Base-by-base conservation (phyloP, 75 land plant species). In the Pinus taeda region DNA sequence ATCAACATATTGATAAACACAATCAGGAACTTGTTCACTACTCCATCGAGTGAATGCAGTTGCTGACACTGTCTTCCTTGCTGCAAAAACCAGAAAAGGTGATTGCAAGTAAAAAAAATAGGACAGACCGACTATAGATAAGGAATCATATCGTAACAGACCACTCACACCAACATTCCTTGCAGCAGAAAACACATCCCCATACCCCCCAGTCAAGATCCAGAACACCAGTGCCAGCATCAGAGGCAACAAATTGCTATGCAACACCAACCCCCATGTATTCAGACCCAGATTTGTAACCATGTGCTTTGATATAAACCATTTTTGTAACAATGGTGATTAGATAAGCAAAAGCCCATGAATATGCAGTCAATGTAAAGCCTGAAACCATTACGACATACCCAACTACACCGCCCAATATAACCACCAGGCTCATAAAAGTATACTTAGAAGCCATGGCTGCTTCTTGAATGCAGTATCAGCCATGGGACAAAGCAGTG, bases 231-330 rank as follows among this genome's bases (percentile, higher is more conserved):
- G 98, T 0, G 98, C 88, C 76, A 95, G 78, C 80, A 92, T 82
- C 79, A 95, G 76, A 2, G 98, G 92, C 29, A 93, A 70, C 37
- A 94, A 76, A 79, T 94, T 94, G 85, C 92, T 94, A 78, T 94
- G 92, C 57, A 92, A 78, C 57, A 95, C 98, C 61, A 87, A 87
- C n/a, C 98, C 98, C 98, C 98, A 95, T 22, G 98, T 95, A 77
- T 90, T 92, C 77, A 95, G 82, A 60, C 95, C 95, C 9, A 95
- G 83, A 76, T 89, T 90, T 26, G 90, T 92, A 20, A 95, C 98
- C 78, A 95, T 92, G 76, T 95, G 98, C 73, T n/a, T 95, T 95
- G 77, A 95, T 90, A 63, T 95, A 95, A 62, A 95, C 98, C 92
- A 95, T 93, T 79, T 95, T 95, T 0, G 95, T 87, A 30, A 95